These are phyloP conservation scores for Meyerozyma sp. DNA, from an alignment of 1,139 yeast species.

Conservation along the genomic window DNA sequence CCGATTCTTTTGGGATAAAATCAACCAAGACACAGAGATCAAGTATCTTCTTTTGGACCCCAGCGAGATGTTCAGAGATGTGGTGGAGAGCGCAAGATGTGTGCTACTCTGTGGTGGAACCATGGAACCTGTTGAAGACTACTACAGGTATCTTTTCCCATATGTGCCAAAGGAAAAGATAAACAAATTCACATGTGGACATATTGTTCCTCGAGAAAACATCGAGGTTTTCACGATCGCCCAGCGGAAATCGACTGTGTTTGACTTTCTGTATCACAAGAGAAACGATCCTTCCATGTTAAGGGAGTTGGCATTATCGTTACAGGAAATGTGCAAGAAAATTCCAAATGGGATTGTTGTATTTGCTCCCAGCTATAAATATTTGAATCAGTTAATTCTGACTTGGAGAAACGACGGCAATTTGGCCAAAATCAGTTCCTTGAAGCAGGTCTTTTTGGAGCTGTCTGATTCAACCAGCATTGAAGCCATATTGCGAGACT, in stretches of 20 bases:
- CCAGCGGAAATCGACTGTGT: constrained; percentile 16
- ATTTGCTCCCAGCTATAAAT: constrained; percentile 83
- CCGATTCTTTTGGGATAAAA: constrained; percentile 61
- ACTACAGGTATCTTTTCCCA: constrained; percentile 62
- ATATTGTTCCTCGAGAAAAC: constrained; percentile 71
- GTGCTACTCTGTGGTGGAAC: constrained; percentile 92
- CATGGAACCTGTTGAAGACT: constrained; percentile 85
- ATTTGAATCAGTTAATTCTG: constrained; percentile 45
- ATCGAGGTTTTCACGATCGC: constrained; percentile 55
- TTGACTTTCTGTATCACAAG: constrained; percentile 68
- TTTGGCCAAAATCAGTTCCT: constrained; percentile 23
- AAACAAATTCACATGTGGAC: constrained; percentile 69
- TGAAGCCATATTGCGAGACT: constrained; percentile 45
- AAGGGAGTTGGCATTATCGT: constrained; percentile 45
- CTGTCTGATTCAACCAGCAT: constrained; percentile 38
- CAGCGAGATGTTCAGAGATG: constrained; percentile 59
- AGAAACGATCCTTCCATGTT: constrained; percentile 48
- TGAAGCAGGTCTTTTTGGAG: constrained; percentile 55
- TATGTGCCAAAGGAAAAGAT: constrained; percentile 36
- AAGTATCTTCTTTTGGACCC: constrained; percentile 82
- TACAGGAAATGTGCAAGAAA: constrained; percentile 34
- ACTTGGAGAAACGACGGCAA: constrained; percentile 45
- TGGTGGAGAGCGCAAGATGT: constrained; percentile 63
- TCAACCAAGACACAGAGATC: constrained; percentile 26
- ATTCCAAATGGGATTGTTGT: constrained; percentile 76